Base-by-base conservation (phyloP, 768 basidiomycete species). In the Mycena capillaripes region DNA sequence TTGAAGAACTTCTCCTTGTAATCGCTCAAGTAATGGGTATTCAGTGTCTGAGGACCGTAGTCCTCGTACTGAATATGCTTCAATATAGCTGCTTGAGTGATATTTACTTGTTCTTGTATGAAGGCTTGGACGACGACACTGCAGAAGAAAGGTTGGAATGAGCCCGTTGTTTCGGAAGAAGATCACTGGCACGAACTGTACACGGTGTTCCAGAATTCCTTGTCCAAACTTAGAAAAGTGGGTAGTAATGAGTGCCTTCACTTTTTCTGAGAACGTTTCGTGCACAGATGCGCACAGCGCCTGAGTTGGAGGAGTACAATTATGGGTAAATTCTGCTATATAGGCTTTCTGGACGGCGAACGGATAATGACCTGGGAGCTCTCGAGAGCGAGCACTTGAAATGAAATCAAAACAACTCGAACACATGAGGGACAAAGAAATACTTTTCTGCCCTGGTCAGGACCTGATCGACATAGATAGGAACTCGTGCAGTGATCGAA, bases 141-240 rank as follows among this genome's bases (percentile, higher is more conserved):
- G 65, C 40, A 44, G 9, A 32, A 48, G 6, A 40, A 14, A 30
- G n/a, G 40, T n/a, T 17, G 3, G 8, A 3, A 2, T 7, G 4
- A 46, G 16, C n/a, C n/a, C n/a, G n/a, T n/a, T n/a, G n/a, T n/a
- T n/a, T n/a, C n/a, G n/a, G n/a, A n/a, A n/a, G n/a, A n/a, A n/a
- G n/a, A n/a, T n/a, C n/a, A n/a, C n/a, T n/a, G n/a, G n/a, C 11
- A 77, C 87, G 70, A 62, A 89, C 88, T 72, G 69, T 12, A 93
- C 84, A 1, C 85, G 84, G 32, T 87, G 86, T 64, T 86, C 85
- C 2, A 91, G 81, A 10, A 82, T 81, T 0, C 91, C 91, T 64
- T 89, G 86, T 0, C 88, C 86, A 76, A 89, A 89, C 0, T 83
- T 66, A 0, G 72, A 78, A 69, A 94, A 94, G 70, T 92, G 89